These are phyloP conservation scores for Achaetomiella virescens DNA, from an alignment of 495 filamentous ascomycete species.

Conservation along the genomic window DNA sequence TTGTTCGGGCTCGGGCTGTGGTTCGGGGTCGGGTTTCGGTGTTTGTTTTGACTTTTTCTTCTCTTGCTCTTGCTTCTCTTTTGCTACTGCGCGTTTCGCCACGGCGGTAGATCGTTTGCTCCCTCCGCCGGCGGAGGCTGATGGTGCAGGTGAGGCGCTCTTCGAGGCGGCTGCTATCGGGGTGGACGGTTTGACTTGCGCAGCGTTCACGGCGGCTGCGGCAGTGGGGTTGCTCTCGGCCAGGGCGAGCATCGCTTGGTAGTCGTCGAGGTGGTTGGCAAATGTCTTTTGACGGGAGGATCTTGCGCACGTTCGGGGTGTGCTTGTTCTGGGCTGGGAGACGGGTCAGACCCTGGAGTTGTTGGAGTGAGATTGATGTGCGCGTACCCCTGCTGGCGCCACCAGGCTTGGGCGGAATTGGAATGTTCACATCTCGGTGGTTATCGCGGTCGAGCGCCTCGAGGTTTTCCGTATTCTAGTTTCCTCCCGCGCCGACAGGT, in stretches of 20 bases:
- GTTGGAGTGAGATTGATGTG: neutral
- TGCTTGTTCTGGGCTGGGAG: conserved; percentile 46
- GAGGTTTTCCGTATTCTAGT: conserved; percentile 67
- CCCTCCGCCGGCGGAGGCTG: neutral
- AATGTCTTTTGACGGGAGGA: conserved; percentile 92
- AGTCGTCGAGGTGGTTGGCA: conserved; percentile 83
- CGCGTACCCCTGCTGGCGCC: conserved; percentile 19
- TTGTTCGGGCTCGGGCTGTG: conserved; percentile 14
- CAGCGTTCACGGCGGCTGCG: conserved; percentile 17
- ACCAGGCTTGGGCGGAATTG: conserved; percentile 45
- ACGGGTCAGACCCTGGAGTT: neutral
- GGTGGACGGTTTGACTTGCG: conserved; percentile 17
- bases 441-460: conserved; percentile 78
- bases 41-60: conserved; percentile 11
- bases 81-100: conserved; percentile 23
- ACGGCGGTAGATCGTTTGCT: conserved; percentile 24
- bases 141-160: conserved; percentile 19
- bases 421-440: conserved; percentile 62
- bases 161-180: conserved; percentile 15
- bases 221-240: conserved; percentile 34
- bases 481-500: conserved; percentile 60
- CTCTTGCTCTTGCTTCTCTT: conserved; percentile 19
- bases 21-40: neutral
- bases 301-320: conserved; percentile 78
- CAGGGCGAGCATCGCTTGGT: conserved; percentile 61